These are phyloP conservation scores for Eragrostis nindensis DNA, from an alignment of 176 grass and related monocot genomes.

Conservation along the genomic window DNA sequence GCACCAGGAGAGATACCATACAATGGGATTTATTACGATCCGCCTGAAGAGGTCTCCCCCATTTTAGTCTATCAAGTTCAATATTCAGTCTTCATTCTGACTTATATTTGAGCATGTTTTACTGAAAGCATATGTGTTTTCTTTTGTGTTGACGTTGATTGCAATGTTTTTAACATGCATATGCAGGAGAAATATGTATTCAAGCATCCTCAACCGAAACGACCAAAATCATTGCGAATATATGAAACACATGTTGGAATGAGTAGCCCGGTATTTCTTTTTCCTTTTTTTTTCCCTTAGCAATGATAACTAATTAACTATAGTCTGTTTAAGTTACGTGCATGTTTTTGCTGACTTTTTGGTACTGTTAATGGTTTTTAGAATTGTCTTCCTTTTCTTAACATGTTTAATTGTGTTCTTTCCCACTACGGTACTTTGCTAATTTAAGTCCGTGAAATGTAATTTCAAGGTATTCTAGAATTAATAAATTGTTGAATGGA, in stretches of 20 bases:
- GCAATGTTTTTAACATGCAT: conserved; percentile 39
- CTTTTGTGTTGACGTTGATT: not conserved
- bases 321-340: conserved; percentile 17
- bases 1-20: conserved; percentile 82
- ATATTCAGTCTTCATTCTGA: not conserved
- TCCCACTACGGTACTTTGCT: not conserved
- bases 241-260: conserved; percentile 99
- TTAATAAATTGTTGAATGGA: not conserved
- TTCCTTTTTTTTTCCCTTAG: too few species aligned
- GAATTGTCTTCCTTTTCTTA: not conserved
- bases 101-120: conserved; percentile 26
- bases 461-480: not conserved
- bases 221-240: conserved; percentile 89
- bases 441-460: conserved; percentile 21
- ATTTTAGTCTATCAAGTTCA: conserved; percentile 21
- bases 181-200: conserved; percentile 93
- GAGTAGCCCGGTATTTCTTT: conserved; percentile 94
- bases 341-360: conserved; percentile 29
- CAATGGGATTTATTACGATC: conserved; percentile 98
- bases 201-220: conserved; percentile 88
- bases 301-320: not conserved
- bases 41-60: conserved; percentile 63
- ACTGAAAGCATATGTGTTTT: not conserved
- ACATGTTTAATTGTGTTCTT: not conserved
- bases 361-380: not conserved